Percentiles rank a stretch among this genome's conserved stretches.
Conservation (phyloP, 1,139 yeast genomes). For the Debaryomycetaceae sp. region DNA sequence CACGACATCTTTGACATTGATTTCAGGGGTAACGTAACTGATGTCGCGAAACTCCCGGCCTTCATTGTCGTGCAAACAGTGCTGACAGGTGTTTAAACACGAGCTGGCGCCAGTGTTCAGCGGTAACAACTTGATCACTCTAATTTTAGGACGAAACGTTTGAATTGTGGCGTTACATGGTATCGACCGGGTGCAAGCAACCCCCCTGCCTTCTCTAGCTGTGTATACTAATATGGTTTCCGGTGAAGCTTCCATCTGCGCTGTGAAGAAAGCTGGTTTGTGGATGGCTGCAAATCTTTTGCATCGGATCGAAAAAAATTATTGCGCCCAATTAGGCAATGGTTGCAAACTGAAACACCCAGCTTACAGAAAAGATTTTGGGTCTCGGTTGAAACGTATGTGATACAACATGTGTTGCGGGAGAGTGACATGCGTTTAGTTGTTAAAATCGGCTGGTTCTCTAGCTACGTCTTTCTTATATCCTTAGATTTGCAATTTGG, state of each 20-base stretch:
- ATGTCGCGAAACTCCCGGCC: neutral
- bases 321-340: too few species aligned
- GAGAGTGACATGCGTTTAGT: too few species aligned
- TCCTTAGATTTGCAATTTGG: too few species aligned
- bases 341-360: constrained; percentile 2
- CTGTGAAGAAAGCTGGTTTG: neutral
- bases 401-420: too few species aligned
- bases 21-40: neutral
- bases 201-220: constrained; percentile 3
- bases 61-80: constrained; percentile 8
- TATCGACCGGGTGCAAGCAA: neutral
- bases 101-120: constrained; percentile 7
- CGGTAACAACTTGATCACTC: constrained; percentile 6
- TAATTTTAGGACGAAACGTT: constrained; percentile 6
- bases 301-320: neutral
- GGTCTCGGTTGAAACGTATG: too few species aligned
- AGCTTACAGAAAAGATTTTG: too few species aligned
- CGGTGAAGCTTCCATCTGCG: neutral
- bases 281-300: neutral
- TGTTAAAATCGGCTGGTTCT: too few species aligned
- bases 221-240: too few species aligned
- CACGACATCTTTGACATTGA: constrained; percentile 1
- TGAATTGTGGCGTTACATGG: neutral
- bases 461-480: too few species aligned
- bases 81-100: constrained; percentile 9